A percentile compares a stretch with the other conserved stretches of the same genome.
These are phyloP conservation scores for Austroboletus eburneus DNA, from an alignment of 768 basidiomycete genomes.

Conservation along the genomic window DNA sequence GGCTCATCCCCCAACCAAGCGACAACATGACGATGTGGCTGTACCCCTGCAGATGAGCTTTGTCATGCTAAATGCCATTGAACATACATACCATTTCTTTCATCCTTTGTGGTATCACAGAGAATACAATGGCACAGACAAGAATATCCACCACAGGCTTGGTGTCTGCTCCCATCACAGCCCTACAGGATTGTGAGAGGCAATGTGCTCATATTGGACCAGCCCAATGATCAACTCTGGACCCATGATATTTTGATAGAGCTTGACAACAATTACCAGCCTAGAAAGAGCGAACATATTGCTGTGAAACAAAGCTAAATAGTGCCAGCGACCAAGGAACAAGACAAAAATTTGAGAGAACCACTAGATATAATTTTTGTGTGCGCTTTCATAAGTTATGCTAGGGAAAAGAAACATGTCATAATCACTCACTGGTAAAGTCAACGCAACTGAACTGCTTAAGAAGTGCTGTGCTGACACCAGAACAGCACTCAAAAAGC, in stretches of 20 bases:
- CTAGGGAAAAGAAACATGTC: not conserved
- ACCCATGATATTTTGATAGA: conserved; percentile 57
- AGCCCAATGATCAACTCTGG: conserved; percentile 42
- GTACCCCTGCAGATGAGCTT: conserved; percentile 48
- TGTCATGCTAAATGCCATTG: not conserved
- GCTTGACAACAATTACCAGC: conserved; percentile 74
- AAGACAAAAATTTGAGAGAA: conserved; percentile 71
- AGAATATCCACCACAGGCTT: conserved; percentile 67
- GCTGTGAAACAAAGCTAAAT: conserved; percentile 78
- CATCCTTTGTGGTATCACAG: conserved; percentile 16
- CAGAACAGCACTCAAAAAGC: conserved; percentile 73
- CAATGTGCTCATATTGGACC: conserved; percentile 56
- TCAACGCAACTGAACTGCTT: conserved; percentile 72
- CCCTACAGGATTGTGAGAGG: conserved; percentile 51
- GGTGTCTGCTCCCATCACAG: conserved; percentile 77
- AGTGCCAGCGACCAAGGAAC: conserved; percentile 80
- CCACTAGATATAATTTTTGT: conserved; percentile 49
- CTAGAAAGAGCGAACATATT: conserved; percentile 73
- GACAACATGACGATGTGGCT: conserved; percentile 60
- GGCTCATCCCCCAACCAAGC: conserved; percentile 76
- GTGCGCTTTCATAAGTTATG: not conserved
- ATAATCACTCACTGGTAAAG: conserved; percentile 56
- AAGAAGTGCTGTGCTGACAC: conserved; percentile 63
- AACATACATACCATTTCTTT: conserved; percentile 48
- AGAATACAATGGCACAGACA: conserved; percentile 68